These are phyloP conservation scores for Alternaria viburni DNA, from an alignment of 2,329 filamentous ascomycete species.

Conservation along the genomic window DNA sequence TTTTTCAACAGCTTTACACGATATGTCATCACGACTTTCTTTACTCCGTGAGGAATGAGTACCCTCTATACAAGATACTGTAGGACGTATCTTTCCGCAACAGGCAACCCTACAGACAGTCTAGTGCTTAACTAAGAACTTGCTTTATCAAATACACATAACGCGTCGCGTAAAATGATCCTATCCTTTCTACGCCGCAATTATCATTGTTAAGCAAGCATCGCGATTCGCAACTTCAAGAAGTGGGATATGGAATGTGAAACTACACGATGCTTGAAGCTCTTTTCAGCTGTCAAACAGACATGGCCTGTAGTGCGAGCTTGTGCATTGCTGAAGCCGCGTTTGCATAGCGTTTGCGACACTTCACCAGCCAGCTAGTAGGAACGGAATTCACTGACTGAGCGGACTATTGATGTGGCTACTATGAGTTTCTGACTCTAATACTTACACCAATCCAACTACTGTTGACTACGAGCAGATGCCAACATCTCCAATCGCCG, in stretches of 20 bases:
- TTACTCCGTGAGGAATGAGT: background rate
- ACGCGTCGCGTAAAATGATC: background rate
- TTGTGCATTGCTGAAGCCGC: background rate
- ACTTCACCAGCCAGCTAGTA: background rate
- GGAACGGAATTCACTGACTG: background rate
- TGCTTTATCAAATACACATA: background rate
- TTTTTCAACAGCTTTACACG: background rate
- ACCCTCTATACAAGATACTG: background rate
- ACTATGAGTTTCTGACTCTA: background rate
- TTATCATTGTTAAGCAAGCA: background rate
- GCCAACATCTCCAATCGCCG: background rate
- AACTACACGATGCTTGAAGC: background rate
- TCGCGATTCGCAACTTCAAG: background rate
- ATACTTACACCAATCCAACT: background rate
- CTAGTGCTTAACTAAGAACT: background rate
- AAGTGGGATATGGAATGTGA: background rate
- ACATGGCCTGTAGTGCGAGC: background rate
- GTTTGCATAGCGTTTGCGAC: background rate
- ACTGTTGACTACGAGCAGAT: background rate
- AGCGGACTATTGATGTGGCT: background rate
- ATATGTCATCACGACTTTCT: background rate
- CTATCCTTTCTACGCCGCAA: background rate
- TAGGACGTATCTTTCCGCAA: background rate
- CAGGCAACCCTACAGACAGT: background rate
- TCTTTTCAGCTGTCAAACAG: background rate